Conservation (phyloP, 352 stramenopile genomes). For the Phytophthora palmivora region DNA sequence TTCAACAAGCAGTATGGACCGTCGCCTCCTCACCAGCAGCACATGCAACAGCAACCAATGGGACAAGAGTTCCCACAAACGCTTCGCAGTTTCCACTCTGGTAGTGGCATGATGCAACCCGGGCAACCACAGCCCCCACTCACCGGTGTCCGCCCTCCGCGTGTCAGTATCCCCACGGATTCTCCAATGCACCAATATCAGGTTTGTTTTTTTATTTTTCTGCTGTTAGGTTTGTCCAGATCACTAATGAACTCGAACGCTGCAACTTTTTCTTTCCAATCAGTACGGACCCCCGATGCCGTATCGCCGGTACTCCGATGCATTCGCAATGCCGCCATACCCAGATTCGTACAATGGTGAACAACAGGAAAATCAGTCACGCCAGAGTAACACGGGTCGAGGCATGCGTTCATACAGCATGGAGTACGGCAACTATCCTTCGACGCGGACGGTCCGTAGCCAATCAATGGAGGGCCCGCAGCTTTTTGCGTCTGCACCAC, state of each 20-base stretch:
- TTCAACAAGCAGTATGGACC: constrained; percentile 57
- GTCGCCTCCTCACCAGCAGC: constrained; percentile 49
- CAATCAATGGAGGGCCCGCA: constrained; percentile 82
- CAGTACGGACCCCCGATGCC: constrained; percentile 59
- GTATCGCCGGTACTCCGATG: constrained; percentile 82
- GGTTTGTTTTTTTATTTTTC: constrained; percentile 34
- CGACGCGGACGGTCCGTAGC: constrained; percentile 66
- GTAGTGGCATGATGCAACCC: constrained; percentile 49
- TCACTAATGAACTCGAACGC: constrained; percentile 10
- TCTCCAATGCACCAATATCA: constrained; percentile 77
- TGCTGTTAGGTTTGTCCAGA: neutral
- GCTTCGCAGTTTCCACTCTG: constrained; percentile 64
- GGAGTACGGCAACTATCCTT: constrained; percentile 66
- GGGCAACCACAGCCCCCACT: constrained; percentile 40
- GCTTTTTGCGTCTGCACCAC: constrained; percentile 56
- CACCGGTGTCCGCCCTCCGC: constrained; percentile 57
- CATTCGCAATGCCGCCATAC: constrained; percentile 67
- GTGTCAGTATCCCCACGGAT: constrained; percentile 72
- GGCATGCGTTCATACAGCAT: constrained; percentile 80
- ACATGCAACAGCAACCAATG: constrained; percentile 42
- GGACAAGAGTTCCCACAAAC: constrained; percentile 63
- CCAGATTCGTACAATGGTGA: constrained; percentile 59
- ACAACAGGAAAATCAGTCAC: constrained; percentile 61
- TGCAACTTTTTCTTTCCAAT: constrained; percentile 3
- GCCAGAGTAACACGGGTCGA: constrained; percentile 51